Evolutionary conservation across 1,139 yeast genomes (phyloP).

Genomic region (Hyphopichia buzzinii): DNA sequence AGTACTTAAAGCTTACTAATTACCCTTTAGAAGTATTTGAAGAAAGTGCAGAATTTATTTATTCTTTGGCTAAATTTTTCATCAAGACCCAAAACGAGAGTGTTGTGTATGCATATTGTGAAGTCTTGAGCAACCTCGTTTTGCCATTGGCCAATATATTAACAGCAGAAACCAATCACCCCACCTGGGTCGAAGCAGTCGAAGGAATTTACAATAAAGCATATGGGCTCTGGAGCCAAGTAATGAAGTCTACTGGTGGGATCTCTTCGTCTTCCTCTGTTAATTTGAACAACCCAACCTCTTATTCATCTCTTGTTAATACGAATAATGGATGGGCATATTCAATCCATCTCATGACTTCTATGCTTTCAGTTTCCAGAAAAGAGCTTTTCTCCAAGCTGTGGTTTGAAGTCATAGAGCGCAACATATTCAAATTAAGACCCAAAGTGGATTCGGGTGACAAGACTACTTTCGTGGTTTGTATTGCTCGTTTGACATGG

Average conservation of each 20-base stretch:
- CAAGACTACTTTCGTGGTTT: slow-evolving; percentile 59
- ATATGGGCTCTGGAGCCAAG: slow-evolving; percentile 30
- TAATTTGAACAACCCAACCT: not conserved
- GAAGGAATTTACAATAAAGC: slow-evolving; percentile 58
- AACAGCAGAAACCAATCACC: slow-evolving; percentile 95
- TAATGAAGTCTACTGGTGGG: slow-evolving; percentile 11
- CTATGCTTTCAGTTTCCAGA: slow-evolving; percentile 79
- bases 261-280: slow-evolving; percentile 2
- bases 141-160: slow-evolving; percentile 80
- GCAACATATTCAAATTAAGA: slow-evolving; percentile 34
- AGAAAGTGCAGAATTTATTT: slow-evolving; percentile 87
- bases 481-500: slow-evolving; percentile 79
- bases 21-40: slow-evolving; percentile 89
- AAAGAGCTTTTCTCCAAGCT: slow-evolving; percentile 69
- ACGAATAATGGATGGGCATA: slow-evolving; percentile 63
- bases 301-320: slow-evolving; percentile 5
- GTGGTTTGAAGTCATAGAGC: slow-evolving; percentile 73
- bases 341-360: slow-evolving; percentile 67
- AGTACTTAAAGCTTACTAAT: slow-evolving; percentile 71
- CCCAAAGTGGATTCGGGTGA: slow-evolving; percentile 51
- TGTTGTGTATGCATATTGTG: slow-evolving; percentile 76
- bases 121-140: slow-evolving; percentile 70
- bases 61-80: slow-evolving; percentile 83
- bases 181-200: slow-evolving; percentile 88
- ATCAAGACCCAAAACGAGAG: slow-evolving; percentile 61